Conservation (phyloP, 2,329 filamentous ascomycete genomes). For the Alternaria arbusti region DNA sequence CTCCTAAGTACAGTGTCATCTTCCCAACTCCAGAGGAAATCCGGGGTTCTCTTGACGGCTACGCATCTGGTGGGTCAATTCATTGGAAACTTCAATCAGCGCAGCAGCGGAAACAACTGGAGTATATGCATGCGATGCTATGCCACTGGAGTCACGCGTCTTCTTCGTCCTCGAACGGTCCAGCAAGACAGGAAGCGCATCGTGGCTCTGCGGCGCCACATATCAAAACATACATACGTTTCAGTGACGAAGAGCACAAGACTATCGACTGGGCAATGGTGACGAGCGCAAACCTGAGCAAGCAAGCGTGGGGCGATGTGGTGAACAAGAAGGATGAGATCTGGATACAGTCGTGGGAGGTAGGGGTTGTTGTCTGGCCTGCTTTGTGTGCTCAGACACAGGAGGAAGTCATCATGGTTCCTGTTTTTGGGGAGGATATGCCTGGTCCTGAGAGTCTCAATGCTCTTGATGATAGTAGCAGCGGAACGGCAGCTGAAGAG, state of each 20-base stretch:
- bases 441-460: slow-evolving; percentile 48
- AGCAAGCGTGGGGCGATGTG: slow-evolving; percentile 83
- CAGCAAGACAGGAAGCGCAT: slow-evolving; percentile 25
- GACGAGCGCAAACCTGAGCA: slow-evolving; percentile 90
- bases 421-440: slow-evolving; percentile 68
- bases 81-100: slow-evolving; percentile 77
- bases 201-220: slow-evolving; percentile 76
- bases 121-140: slow-evolving; percentile 73
- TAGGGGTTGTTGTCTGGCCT: slow-evolving; percentile 85
- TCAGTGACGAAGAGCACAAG: slow-evolving; percentile 46
- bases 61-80: slow-evolving; percentile 77
- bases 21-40: slow-evolving; percentile 85
- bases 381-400: slow-evolving; percentile 51
- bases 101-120: slow-evolving; percentile 75
- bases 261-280: slow-evolving; percentile 83
- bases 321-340: slow-evolving; percentile 64
- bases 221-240: slow-evolving; percentile 87
- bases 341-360: slow-evolving; percentile 80
- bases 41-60: slow-evolving; percentile 76
- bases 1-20: slow-evolving; percentile 70
- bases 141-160: slow-evolving; percentile 70
- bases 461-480: slow-evolving; percentile 13
- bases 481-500: neutral
- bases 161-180: neutral
- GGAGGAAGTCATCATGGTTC: slow-evolving; percentile 63